A percentile compares a stretch with the other conserved stretches of the same genome.
These are phyloP conservation scores for Pseudogymnoascus sp. DNA, from an alignment of 2,329 filamentous ascomycete genomes.

Conservation along the genomic window DNA sequence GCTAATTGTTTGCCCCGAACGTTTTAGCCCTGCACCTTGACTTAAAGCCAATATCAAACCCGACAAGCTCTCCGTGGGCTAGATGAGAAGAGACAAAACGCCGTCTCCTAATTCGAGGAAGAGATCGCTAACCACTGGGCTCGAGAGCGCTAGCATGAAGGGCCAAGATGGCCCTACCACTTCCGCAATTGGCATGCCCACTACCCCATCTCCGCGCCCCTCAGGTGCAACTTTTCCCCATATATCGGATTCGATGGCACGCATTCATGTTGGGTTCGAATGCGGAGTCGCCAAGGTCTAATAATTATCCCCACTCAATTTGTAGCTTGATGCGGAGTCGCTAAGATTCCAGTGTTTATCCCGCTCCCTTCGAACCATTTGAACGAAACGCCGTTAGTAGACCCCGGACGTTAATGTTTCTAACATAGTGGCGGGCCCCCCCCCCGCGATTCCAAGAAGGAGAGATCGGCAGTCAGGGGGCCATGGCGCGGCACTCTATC, in stretches of 20 bases:
- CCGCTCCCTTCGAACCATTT: background rate
- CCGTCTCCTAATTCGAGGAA: background rate
- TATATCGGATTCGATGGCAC: background rate
- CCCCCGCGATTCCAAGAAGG: background rate
- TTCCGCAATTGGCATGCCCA: background rate
- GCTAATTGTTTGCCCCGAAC: constrained; percentile 6
- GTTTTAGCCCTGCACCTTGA: background rate
- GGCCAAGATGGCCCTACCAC: background rate
- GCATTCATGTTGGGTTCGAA: background rate
- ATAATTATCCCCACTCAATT: background rate
- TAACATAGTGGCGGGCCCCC: background rate
- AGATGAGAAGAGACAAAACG: background rate
- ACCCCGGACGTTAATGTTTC: constrained; percentile 3
- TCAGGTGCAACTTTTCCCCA: background rate
- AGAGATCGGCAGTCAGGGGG: background rate
- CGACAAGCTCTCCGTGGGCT: background rate
- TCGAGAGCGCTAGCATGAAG: background rate
- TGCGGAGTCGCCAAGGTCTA: background rate
- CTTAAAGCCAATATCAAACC: constrained; percentile 4
- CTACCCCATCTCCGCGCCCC: background rate
- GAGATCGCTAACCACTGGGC: background rate
- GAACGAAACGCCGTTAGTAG: background rate
- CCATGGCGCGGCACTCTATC: background rate
- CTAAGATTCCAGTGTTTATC: constrained; percentile 2
- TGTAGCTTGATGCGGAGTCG: background rate